Evolutionary conservation across 208 protist species (phyloP).

Genomic region (Tritrichomonas musculus): DNA sequence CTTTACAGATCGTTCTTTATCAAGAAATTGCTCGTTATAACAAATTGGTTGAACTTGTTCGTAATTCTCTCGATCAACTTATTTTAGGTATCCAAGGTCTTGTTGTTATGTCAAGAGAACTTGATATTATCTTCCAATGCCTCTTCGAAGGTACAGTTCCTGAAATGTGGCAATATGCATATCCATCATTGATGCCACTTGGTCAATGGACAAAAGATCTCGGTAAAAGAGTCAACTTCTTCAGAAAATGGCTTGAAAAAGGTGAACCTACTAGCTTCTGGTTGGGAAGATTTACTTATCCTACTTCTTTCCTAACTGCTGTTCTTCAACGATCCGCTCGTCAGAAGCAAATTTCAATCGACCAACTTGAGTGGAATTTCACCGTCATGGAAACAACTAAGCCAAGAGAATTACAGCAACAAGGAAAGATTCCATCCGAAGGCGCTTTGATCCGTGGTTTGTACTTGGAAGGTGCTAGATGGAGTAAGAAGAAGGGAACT

Average conservation of each 20-base stretch:
- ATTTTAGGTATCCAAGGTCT: conserved; percentile 85
- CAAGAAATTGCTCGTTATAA: conserved; percentile 95
- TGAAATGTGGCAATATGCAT: conserved; percentile 77
- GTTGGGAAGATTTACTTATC: conserved; percentile 94
- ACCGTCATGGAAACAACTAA: conserved; percentile 60
- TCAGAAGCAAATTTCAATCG: conserved; percentile 75
- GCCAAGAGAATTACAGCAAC: conserved; percentile 67
- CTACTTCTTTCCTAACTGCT: conserved; percentile 91
- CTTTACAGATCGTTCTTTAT: conserved; percentile 85
- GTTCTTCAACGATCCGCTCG: conserved; percentile 83
- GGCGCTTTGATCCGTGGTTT: conserved; percentile 87
- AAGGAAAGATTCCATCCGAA: conserved; percentile 75
- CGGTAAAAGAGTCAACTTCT: conserved; percentile 65
- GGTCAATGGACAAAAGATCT: conserved; percentile 87
- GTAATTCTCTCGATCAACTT: conserved; percentile 73
- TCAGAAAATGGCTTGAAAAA: conserved; percentile 50
- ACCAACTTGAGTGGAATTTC: conserved; percentile 94
- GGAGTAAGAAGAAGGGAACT: conserved; percentile 70
- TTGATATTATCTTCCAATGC: conserved; percentile 79
- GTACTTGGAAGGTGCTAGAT: conserved; percentile 88
- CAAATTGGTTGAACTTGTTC: conserved; percentile 73
- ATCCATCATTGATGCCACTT: conserved; percentile 89
- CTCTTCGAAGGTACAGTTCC: conserved; percentile 79
- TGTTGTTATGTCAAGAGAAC: conserved; percentile 86
- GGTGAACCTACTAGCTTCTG: conserved; percentile 81